A percentile compares a stretch with the other conserved stretches of the same genome.
Evolutionary conservation across 192 early-diverging fungal genomes (phyloP).

Genomic region (Entomortierella beljakovae): DNA sequence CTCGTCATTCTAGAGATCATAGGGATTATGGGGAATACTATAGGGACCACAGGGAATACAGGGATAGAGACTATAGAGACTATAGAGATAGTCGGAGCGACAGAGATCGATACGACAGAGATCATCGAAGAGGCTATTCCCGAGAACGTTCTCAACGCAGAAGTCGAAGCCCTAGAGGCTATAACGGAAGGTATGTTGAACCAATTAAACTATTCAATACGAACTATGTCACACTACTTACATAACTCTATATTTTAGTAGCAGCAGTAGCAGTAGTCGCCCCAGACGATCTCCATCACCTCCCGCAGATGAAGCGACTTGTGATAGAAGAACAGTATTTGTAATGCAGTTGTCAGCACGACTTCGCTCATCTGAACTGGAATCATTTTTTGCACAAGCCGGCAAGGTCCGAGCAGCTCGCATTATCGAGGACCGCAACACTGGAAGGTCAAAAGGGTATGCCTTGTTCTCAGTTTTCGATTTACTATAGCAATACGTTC

Average conservation of each 20-base stretch:
- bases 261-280: constrained; percentile 14
- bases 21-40: constrained; percentile 35
- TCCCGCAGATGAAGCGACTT: constrained; percentile 77
- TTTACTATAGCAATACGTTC: neutral
- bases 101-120: constrained; percentile 52
- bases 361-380: constrained; percentile 80
- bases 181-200: constrained; percentile 26
- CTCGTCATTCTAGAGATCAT: constrained; percentile 48
- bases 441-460: constrained; percentile 89
- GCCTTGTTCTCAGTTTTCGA: neutral
- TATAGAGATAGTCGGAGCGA: constrained; percentile 43
- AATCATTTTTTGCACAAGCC: constrained; percentile 85
- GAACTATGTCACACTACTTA: too few species aligned
- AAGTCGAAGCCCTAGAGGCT: constrained; percentile 38
- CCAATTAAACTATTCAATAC: neutral
- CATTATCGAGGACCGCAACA: constrained; percentile 86
- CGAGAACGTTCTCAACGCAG: constrained; percentile 36
- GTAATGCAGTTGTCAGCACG: constrained; percentile 92
- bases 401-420: constrained; percentile 91
- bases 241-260: neutral
- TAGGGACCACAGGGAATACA: constrained; percentile 47
- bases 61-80: constrained; percentile 57
- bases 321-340: constrained; percentile 95
- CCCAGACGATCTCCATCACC: constrained; percentile 73
- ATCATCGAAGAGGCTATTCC: constrained; percentile 32